These are phyloP conservation scores for Blastocladiella britannica DNA, from an alignment of 192 early-diverging fungal genomes.

Conservation along the genomic window DNA sequence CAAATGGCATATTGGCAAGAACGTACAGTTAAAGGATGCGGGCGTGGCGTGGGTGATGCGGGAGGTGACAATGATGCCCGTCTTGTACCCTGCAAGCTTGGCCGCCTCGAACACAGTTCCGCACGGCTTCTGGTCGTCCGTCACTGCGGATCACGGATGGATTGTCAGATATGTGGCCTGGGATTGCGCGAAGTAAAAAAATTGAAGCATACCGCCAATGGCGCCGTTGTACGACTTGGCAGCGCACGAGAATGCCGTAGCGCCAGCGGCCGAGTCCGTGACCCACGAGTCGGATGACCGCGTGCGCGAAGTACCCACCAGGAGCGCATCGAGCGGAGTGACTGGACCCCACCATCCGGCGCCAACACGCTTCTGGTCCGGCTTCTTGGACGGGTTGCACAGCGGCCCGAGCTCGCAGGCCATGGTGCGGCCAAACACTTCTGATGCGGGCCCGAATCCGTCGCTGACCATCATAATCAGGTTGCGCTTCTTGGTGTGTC, in stretches of 20 bases:
- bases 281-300: constrained; percentile 56
- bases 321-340: constrained; percentile 42
- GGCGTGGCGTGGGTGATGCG: constrained; percentile 89
- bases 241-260: constrained; percentile 82
- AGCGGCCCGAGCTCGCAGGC: constrained; percentile 16
- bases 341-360: no score
- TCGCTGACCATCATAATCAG: constrained; percentile 89
- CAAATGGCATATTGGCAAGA: no score
- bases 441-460: constrained; percentile 86
- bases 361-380: no score
- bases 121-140: constrained; percentile 41
- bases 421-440: constrained; percentile 56
- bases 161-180: constrained; percentile 1
- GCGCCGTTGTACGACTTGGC: constrained; percentile 87
- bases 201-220: constrained; percentile 61
- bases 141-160: not conserved
- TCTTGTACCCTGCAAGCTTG: constrained; percentile 53
- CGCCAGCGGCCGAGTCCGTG: constrained; percentile 93
- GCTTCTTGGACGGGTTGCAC: constrained; percentile 1
- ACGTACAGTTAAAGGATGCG: constrained; percentile 25
- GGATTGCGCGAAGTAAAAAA: no score
- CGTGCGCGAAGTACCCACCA: constrained; percentile 79
- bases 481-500: constrained; percentile 38
- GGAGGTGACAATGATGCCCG: constrained; percentile 81
- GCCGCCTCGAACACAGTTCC: constrained; percentile 90